Conservation (phyloP, 176 grass and related monocot genomes). For the Oryza coarctata region DNA sequence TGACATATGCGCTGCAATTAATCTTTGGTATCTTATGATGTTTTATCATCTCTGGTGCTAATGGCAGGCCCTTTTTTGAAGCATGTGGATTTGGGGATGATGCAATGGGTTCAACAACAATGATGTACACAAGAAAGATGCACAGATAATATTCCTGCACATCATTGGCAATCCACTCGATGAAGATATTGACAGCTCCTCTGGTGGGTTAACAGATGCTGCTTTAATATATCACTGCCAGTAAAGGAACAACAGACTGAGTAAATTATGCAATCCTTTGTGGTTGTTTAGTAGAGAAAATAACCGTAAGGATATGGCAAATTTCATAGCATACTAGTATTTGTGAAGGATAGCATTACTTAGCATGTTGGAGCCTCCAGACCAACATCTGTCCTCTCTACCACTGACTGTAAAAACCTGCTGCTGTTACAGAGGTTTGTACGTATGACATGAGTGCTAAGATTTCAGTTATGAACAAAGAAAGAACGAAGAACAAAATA, state of each 20-base stretch:
- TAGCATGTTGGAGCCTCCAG: conserved; percentile 3
- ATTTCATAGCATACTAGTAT: neutral
- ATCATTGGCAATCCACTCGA: neutral
- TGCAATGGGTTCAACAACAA: conserved; percentile 78
- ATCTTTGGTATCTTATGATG: neutral
- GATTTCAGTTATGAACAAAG: neutral
- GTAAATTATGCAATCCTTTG: neutral
- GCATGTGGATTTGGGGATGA: conserved; percentile 81
- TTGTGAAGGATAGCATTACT: neutral
- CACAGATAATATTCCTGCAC: conserved; percentile 3
- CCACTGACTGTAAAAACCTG: neutral
- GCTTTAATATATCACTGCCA: conserved; percentile 1
- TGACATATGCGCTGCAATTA: neutral
- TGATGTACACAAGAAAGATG: conserved; percentile 79
- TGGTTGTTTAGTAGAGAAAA: neutral
- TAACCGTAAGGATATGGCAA: neutral
- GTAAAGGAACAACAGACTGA: neutral
- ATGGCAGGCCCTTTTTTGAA: conserved; percentile 75
- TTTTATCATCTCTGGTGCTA: conserved; percentile 16
- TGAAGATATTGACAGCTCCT: neutral
- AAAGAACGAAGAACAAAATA: neutral
- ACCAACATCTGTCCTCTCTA: neutral
- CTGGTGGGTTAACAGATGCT: conserved; percentile 2
- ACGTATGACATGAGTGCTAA: neutral
- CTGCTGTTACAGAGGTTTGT: neutral